Evolutionary conservation across 805 yeast species (phyloP).

Genomic region (Candida awuae): DNA sequence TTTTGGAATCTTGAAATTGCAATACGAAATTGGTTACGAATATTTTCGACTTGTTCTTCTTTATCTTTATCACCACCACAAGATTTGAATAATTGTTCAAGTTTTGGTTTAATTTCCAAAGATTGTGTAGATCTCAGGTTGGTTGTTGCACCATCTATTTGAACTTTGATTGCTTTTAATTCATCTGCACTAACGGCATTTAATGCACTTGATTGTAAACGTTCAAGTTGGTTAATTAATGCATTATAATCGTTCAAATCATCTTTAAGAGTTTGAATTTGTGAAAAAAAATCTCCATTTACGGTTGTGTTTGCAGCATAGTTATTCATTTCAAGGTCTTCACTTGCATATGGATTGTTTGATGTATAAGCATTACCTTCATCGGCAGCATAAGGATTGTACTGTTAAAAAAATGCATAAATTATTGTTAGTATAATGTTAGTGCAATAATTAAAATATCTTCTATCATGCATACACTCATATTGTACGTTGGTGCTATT

Average conservation of each 20-base stretch:
- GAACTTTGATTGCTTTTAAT: slow-evolving; percentile 60
- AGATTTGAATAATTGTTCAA: slow-evolving; percentile 66
- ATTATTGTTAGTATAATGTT: slow-evolving; percentile 1
- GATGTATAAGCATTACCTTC: slow-evolving; percentile 19
- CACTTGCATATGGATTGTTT: slow-evolving; percentile 9
- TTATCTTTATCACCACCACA: slow-evolving; percentile 71
- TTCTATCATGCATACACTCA: not conserved
- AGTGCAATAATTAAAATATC: not conserved
- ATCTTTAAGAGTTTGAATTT: slow-evolving; percentile 59
- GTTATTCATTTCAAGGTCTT: slow-evolving; percentile 16
- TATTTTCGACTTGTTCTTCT: slow-evolving; percentile 83
- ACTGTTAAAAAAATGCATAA: not conserved
- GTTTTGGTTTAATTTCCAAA: slow-evolving; percentile 57
- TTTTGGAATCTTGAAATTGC: slow-evolving; percentile 81
- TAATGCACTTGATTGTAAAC: slow-evolving; percentile 60
- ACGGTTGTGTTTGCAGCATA: not conserved
- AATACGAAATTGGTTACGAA: slow-evolving; percentile 76
- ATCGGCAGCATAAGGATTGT: slow-evolving; percentile 23
- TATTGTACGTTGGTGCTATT: not conserved
- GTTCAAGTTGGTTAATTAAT: slow-evolving; percentile 60
- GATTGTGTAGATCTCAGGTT: slow-evolving; percentile 76
- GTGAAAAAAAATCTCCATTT: slow-evolving; percentile 50
- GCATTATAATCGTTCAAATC: slow-evolving; percentile 64
- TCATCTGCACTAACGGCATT: slow-evolving; percentile 67
- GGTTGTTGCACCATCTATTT: slow-evolving; percentile 66